A percentile compares a stretch with the other conserved stretches of the same genome.
These are phyloP conservation scores for Kalanchoe fedtschenkoi DNA, from an alignment of 164 flowering plant genomes.

Conservation along the genomic window DNA sequence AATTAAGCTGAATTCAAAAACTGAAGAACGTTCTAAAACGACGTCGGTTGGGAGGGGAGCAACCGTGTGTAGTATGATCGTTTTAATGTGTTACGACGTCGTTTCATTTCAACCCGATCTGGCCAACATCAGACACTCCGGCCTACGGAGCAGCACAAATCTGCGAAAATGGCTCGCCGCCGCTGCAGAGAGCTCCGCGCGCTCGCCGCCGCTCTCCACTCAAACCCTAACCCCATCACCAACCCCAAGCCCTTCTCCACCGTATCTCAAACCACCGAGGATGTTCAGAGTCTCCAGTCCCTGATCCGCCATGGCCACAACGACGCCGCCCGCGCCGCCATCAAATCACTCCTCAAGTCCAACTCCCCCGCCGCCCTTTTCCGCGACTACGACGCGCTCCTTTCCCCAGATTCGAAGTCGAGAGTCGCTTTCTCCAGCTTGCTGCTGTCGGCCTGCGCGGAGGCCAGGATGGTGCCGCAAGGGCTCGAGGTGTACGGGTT, in stretches of 20 bases:
- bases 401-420: conserved; percentile 18
- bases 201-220: too few species aligned
- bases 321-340: conserved; percentile 6
- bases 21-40: too few species aligned
- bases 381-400: conserved; percentile 16
- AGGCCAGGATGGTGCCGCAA: conserved; percentile 20
- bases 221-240: conserved; percentile 1
- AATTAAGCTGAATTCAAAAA: too few species aligned
- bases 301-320: conserved; percentile 30
- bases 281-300: conserved; percentile 24
- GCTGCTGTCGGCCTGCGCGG: conserved; percentile 23
- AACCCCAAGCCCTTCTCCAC: not conserved
- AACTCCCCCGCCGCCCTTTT: conserved; percentile 29
- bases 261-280: conserved; percentile 15
- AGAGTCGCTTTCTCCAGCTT: conserved; percentile 14
- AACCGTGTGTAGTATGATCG: too few species aligned
- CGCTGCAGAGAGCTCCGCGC: too few species aligned
- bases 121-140: too few species aligned
- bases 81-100: too few species aligned
- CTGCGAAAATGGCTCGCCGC: too few species aligned
- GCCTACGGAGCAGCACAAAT: too few species aligned
- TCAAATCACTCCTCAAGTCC: conserved; percentile 8
- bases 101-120: too few species aligned
- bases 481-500: conserved; percentile 19
- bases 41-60: too few species aligned